These are phyloP conservation scores for Pulchroboletus neoregius DNA, from an alignment of 1,284 basidiomycete species.

Conservation along the genomic window DNA sequence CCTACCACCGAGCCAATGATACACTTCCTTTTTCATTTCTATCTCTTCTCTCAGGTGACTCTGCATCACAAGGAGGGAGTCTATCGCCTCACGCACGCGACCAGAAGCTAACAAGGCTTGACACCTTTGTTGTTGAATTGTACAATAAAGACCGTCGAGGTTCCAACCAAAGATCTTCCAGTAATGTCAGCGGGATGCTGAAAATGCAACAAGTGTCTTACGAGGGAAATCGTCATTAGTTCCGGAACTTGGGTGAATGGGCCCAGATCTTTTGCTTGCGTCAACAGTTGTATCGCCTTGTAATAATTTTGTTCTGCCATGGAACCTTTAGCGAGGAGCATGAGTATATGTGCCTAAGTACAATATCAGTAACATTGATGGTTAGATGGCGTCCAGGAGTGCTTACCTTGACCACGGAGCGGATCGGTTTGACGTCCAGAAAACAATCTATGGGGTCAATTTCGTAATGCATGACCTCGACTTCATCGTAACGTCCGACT, in stretches of 20 bases:
- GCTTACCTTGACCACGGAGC: not conserved
- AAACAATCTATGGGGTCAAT: not conserved
- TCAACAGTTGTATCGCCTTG: not conserved
- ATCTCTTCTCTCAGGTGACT: not conserved
- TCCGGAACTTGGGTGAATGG: not conserved
- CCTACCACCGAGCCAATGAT: not conserved
- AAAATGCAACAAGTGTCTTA: not conserved
- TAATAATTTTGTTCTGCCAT: not conserved
- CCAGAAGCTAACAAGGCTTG: not conserved
- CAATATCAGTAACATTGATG: not conserved
- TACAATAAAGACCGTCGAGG: not conserved
- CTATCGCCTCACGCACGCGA: not conserved
- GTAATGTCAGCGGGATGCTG: not conserved
- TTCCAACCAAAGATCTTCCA: not conserved
- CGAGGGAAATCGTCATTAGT: not conserved
- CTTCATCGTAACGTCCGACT: too few relatives aligned
- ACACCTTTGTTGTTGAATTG: not conserved
- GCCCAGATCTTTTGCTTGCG: not conserved
- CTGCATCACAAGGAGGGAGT: not conserved
- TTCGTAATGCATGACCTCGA: not conserved
- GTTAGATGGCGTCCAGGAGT: not conserved
- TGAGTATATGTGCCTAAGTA: not conserved
- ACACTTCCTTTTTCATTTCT: not conserved
- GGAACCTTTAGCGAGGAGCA: not conserved
- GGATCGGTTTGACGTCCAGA: not conserved